Evolutionary conservation across 1,139 yeast genomes (phyloP).

Genomic region (Yamadazyma sp.): DNA sequence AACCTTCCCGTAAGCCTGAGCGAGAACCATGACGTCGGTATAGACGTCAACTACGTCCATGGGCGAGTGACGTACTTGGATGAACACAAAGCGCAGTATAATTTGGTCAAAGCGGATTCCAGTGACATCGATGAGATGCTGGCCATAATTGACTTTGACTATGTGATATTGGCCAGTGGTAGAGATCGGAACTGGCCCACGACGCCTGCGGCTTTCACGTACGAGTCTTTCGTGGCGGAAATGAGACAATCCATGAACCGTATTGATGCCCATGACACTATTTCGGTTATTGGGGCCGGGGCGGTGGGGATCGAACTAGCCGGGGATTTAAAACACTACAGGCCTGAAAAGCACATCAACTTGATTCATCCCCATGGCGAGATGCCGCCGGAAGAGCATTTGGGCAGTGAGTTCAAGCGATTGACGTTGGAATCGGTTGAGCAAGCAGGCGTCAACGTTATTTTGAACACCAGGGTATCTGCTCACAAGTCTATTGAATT

Average conservation of each 20-base stretch:
- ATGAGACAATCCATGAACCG: conserved; percentile 30
- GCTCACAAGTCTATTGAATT: conserved; percentile 17
- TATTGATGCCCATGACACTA: conserved; percentile 21
- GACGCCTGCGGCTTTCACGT: conserved; percentile 43
- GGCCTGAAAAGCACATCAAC: conserved; percentile 35
- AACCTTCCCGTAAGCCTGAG: conserved; percentile 13
- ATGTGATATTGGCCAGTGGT: conserved; percentile 51
- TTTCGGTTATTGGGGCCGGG: conserved; percentile 49
- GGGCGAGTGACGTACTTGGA: conserved; percentile 38
- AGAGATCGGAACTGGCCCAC: conserved; percentile 56
- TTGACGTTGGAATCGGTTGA: conserved; percentile 27
- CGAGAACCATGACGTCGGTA: conserved; percentile 14
- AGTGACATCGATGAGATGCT: conserved; percentile 11
- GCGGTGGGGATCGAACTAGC: conserved; percentile 54
- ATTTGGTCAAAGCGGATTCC: conserved; percentile 5
- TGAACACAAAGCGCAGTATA: conserved; percentile 25
- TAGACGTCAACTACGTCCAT: conserved; percentile 33
- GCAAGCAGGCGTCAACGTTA: conserved; percentile 20
- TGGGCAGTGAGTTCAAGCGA: conserved; percentile 31
- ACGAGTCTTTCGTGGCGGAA: conserved; percentile 29
- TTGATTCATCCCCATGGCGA: conserved; percentile 40
- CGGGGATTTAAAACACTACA: conserved; percentile 41
- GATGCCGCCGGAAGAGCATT: conserved; percentile 47
- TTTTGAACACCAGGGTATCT: conserved; percentile 27
- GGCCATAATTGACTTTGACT: conserved; percentile 44